Base-by-base conservation (phyloP, 2,329 filamentous ascomycete genomes). In the Incumbomyces delicatus region DNA sequence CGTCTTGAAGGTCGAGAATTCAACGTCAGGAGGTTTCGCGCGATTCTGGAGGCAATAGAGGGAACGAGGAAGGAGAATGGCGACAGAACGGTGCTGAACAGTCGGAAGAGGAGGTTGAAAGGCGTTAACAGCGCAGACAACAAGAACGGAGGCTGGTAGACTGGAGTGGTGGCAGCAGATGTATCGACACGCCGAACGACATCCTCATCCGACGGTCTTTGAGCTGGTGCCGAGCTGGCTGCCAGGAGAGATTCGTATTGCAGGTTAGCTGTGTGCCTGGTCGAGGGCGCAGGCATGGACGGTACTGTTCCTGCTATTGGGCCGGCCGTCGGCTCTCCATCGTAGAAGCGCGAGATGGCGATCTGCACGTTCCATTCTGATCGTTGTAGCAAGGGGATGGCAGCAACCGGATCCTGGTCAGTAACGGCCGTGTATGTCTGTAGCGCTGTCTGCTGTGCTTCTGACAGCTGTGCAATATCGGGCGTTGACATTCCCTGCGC, bases 281-380 rank as follows among this genome's bases (percentile, higher is more conserved):
- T 69, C 49, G 79, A 68, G 53, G 77, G 72, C 39, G 78, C 77
- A 14, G 83, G 81, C 33, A 80, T 72, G 29, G 67, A 60, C 3
- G 17, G 73, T 12, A 17, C 11, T n/a, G 33, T 12, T 68, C 92
- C 87, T 48, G 85, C 83, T 14, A 90, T 71, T 11, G 80, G 83
- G 62, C 94, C 87, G 14, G 49, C 53, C 41, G 87, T 78, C 2
- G 83, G 83, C 68, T 96, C 92, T 57, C 92, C 92, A 60, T 98
- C 92, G 63, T 95, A 98, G 77, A 96, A 96, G 62, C 94, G 94
- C 54, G 92, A 80, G 53, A 98, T 90, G 48, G 92, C 90, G 58
- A 96, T 95, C 83, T 95, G 85, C 0, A 95, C 85, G 61, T 96
- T 98, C 92, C 92, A 98, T 72, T 96, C 83, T 47, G 88, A 95